Conservation (phyloP, 1,139 yeast species). For the Yamadazyma trypodendri region DNA sequence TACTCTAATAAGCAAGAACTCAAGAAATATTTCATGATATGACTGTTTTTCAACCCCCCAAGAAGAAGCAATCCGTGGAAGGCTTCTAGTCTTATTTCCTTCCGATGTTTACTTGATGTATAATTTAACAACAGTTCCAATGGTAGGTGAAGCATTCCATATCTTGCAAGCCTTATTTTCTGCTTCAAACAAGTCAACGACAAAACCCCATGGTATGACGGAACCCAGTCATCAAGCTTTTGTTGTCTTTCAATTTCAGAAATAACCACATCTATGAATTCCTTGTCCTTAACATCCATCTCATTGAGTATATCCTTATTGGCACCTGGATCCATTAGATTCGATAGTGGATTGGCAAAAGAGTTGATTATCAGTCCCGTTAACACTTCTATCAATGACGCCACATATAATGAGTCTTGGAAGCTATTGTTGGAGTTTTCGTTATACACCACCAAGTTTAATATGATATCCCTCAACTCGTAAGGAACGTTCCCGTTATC, state of each 20-base stretch:
- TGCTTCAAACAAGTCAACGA: conserved; percentile 57
- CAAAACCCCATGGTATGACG: conserved; percentile 64
- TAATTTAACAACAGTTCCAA: conserved; percentile 51
- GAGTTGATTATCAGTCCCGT: conserved; percentile 36
- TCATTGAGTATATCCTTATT: conserved; percentile 3
- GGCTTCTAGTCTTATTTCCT: conserved; percentile 64
- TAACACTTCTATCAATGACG: conserved; percentile 57
- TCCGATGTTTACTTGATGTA: conserved; percentile 49
- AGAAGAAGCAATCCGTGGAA: conserved; percentile 66
- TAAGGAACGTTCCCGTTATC: conserved; percentile 66
- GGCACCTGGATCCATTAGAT: conserved; percentile 11
- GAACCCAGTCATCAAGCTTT: conserved; percentile 84
- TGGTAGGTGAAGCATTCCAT: conserved; percentile 53
- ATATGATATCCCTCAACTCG: conserved; percentile 58
- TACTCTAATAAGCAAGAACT: conserved; percentile 56
- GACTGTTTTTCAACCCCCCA: conserved; percentile 73
- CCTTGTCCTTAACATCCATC: conserved; percentile 17
- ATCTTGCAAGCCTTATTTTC: conserved; percentile 58
- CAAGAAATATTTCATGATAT: conserved; percentile 62
- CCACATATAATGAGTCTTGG: conserved; percentile 70
- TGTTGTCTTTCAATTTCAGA: conserved; percentile 66
- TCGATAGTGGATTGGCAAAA: conserved; percentile 10
- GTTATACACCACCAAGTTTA: conserved; percentile 76
- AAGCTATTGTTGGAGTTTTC: conserved; percentile 81
- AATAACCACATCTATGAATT: conserved; percentile 28